Base-by-base conservation (phyloP, 768 basidiomycete species). In the Podaxis mareebaensis region DNA sequence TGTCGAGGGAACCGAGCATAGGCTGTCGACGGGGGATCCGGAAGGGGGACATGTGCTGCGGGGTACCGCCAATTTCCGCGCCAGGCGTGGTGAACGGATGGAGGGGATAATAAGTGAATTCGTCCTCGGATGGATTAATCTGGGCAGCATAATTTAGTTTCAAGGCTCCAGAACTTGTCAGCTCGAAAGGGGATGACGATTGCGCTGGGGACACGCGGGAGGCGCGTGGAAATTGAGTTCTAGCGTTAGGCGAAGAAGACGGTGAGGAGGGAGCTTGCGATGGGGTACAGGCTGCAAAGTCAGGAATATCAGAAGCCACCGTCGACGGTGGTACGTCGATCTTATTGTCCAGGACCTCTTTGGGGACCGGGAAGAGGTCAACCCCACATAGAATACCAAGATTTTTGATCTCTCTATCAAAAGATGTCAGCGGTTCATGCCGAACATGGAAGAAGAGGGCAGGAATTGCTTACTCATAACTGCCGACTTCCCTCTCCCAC, bases 381-480 rank as follows among this genome's bases (percentile, higher is more conserved):
- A 86, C 85, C n/a, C 83, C 84, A 73, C 90, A 92, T 24, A 92
- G 76, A 12, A 90, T 78, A 1, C 90, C 90, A 17, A 84, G 74
- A 22, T 80, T 81, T 39, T 81, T 75, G 48, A 88, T 72, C 49
- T 83, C 80, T 59, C 87, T 88, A 69, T 39, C 40, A 55, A 61
- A 12, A 12, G 24, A 39, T 24, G 53, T 22, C 61, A 56, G 38
- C 48, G 52, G 51, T 59, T 38, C 62, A 26, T 48, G 63, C 53
- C 56, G 22, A 60, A 61, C 48, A 46, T 56, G 59, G 53, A 58
- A 44, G 39, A 46, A 55, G 51, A 40, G 49, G 49, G 48, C 56
- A 28, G 61, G 42, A 40, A 53, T 52, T 36, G 66, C 68, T 70
- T 68, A 86, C 86, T 82, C 78, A 65, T 85, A 85, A 40, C 38